Evolutionary conservation across 108 stramenopile species (phyloP), one percentile per base, ranked within the genome.

Genomic region (Craspedostauros australis): DNA sequence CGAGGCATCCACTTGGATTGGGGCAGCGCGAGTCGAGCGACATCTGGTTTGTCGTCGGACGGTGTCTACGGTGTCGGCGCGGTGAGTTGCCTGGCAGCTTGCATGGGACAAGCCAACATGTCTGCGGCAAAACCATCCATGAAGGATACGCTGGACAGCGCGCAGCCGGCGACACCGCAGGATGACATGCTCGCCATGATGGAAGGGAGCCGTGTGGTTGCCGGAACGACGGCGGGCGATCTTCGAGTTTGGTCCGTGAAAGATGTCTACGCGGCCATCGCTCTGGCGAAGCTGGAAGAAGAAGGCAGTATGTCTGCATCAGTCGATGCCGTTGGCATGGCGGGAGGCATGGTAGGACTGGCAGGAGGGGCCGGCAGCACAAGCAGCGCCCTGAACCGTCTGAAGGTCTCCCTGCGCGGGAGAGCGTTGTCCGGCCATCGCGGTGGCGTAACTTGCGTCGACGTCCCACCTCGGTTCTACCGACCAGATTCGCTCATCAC

Each of bases 391-490:
- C 57, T 54, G 4, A 73, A 42, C 19, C 45, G 76, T 32, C 53
- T 82, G 9, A 77, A 75, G 60, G 70, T 66, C 40, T 73, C 80
- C 0, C 44, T 82, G 12, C 62, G 76, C 11, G 80, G 80, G 6
- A 48, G 76, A 33, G 75, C 80, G n/a, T 55, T 82, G 37, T 71
- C 80, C 9, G 86, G 84, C 2, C 90, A 92, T 50, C 64, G 86
- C 26, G 86, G 90, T 16, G 90, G 90, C 9, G 84, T 92, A 4
- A 82, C 90, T 1, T 81, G 84, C 38, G 64, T 92, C 38, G 86
- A 87, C 54, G 74, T 88, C 14, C 90, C 90, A 18, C 83, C 90
- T 0, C 77, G 71, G 20, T 70, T 88, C 28, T 92, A 88, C 46
- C 76, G 90, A 8, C 86, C 86, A 2, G 90, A 91, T 68, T 66